phyloP scores from a whole-genome alignment of 2,329 filamentous ascomycete species.

The Trichoderma arundinaceum region DNA sequence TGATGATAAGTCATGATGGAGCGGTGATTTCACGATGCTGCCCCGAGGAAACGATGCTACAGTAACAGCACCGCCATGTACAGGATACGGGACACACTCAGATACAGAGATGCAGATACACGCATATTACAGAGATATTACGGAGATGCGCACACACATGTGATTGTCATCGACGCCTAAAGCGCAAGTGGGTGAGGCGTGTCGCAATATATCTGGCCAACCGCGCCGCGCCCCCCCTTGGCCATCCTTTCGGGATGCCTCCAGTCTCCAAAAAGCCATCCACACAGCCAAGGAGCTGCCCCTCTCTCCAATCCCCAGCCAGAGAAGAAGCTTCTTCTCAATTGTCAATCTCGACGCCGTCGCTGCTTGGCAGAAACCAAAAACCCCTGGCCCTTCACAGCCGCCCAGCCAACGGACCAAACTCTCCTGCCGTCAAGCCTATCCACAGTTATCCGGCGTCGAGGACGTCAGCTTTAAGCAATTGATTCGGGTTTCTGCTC shows the following conservation, averaged over 20 bases:
- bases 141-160: conserved; percentile 1
- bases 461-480: conserved; percentile 29
- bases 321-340: too few relatives aligned
- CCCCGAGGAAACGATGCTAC: too few relatives aligned
- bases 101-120: neutral
- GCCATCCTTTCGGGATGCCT: neutral
- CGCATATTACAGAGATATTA: neutral
- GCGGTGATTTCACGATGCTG: too few relatives aligned
- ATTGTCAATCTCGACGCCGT: too few relatives aligned
- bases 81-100: too few relatives aligned
- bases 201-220: conserved; percentile 3
- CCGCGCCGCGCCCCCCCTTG: neutral
- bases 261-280: neutral
- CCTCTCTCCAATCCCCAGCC: neutral
- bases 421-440: conserved; percentile 13
- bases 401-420: conserved; percentile 25
- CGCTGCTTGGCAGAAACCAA: too few relatives aligned
- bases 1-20: neutral
- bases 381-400: neutral
- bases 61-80: too few relatives aligned
- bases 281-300: neutral
- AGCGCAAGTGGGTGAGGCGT: conserved; percentile 15
- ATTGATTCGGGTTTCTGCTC: conserved; percentile 14
- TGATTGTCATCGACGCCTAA: conserved; percentile 10
- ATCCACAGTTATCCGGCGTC: conserved; percentile 26